These are phyloP conservation scores for Kuraishia molischiana DNA, from an alignment of 805 yeast species.

Conservation along the genomic window DNA sequence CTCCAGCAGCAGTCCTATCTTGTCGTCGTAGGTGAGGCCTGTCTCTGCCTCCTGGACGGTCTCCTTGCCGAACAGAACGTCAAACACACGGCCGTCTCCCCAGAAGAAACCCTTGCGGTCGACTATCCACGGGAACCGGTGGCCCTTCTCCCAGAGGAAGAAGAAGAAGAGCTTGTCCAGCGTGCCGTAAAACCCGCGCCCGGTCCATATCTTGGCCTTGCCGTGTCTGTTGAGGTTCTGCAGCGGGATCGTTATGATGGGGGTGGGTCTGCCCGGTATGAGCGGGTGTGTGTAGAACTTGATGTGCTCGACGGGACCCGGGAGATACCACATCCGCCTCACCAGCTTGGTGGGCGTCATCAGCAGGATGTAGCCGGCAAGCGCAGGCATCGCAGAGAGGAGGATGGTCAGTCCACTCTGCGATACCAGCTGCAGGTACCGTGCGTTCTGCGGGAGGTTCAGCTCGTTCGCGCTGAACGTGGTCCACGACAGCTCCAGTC, in stretches of 20 bases:
- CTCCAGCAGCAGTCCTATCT: slow-evolving; percentile 36
- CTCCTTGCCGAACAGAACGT: slow-evolving; percentile 73
- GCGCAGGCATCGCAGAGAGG: slow-evolving; percentile 31
- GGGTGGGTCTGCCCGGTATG: slow-evolving; percentile 68
- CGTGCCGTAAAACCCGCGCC: slow-evolving; percentile 83
- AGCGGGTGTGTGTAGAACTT: slow-evolving; percentile 68
- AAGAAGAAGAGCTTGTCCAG: slow-evolving; percentile 65
- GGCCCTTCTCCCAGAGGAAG: slow-evolving; percentile 50
- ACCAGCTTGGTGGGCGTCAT: slow-evolving; percentile 61
- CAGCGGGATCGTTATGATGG: slow-evolving; percentile 60
- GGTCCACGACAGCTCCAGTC: slow-evolving; percentile 14
- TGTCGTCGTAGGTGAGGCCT: slow-evolving; percentile 54
- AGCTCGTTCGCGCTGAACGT: slow-evolving; percentile 20
- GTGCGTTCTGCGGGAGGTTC: slow-evolving; percentile 15
- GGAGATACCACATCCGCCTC: slow-evolving; percentile 69
- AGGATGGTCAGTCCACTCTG: slow-evolving; percentile 23
- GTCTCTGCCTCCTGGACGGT: slow-evolving; percentile 67
- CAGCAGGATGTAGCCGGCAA: slow-evolving; percentile 28
- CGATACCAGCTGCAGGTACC: slow-evolving; percentile 12
- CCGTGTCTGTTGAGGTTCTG: slow-evolving; percentile 43
- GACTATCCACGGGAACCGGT: slow-evolving; percentile 58
- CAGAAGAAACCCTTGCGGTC: slow-evolving; percentile 86
- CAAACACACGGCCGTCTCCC: slow-evolving; percentile 87
- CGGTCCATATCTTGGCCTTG: slow-evolving; percentile 68
- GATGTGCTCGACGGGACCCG: slow-evolving; percentile 47